Conservation (phyloP, 805 yeast genomes). For the Kuraishia piskuri region DNA sequence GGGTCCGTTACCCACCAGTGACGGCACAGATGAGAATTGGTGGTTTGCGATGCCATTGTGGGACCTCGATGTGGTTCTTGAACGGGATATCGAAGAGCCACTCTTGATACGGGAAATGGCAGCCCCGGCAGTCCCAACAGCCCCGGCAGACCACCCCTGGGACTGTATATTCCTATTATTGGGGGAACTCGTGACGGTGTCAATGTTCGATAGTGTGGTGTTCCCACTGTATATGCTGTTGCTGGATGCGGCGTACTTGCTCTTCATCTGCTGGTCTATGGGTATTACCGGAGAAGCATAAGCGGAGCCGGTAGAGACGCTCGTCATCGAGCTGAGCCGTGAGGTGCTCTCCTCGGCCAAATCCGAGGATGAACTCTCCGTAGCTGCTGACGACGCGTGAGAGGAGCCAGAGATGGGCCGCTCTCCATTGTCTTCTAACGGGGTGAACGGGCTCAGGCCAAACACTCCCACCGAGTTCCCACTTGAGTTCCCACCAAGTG, state of each 20-base stretch:
- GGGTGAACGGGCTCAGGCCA: not conserved
- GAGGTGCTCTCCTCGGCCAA: conserved; percentile 6
- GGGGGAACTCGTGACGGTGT: not conserved
- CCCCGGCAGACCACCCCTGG: not conserved
- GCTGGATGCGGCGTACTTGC: not conserved
- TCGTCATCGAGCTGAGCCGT: conserved; percentile 4
- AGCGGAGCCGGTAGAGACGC: not conserved
- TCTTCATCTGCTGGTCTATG: not conserved
- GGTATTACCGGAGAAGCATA: not conserved
- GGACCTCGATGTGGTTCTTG: too few relatives aligned
- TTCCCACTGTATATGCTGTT: not conserved
- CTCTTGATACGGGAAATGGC: not conserved
- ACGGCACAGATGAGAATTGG: conserved; percentile 12
- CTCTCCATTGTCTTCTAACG: not conserved
- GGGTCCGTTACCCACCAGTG: too few relatives aligned
- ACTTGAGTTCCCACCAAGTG: not conserved
- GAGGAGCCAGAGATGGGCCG: not conserved
- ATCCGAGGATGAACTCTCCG: conserved; percentile 11
- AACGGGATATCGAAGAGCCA: not conserved
- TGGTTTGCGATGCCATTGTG: conserved; percentile 5
- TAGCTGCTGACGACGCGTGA: not conserved
- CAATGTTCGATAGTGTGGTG: not conserved
- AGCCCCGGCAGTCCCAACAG: not conserved
- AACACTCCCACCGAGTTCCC: too few relatives aligned
- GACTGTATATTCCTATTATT: not conserved